Percentiles rank a stretch among this genome's conserved stretches.
These are phyloP conservation scores for Beauveria sp. DNA, from an alignment of 2,329 filamentous ascomycete species.

Conservation along the genomic window DNA sequence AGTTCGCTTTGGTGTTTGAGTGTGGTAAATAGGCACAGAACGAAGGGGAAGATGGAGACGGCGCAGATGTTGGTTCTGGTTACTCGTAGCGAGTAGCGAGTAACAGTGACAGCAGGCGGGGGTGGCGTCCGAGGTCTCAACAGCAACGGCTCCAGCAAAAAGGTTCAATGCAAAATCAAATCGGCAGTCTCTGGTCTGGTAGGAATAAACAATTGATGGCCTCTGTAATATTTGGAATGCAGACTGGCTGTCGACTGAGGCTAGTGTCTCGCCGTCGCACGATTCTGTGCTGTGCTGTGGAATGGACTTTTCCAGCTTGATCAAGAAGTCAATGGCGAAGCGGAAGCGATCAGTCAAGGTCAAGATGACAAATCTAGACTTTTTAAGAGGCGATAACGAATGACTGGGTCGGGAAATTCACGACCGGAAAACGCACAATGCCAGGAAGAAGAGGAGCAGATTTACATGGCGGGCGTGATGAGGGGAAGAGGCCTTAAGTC, in stretches of 20 bases:
- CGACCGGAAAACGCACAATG: not conserved
- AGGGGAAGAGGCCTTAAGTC: slow-evolving; percentile 5
- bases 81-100: not conserved
- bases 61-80: not conserved
- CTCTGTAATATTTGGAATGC: not conserved
- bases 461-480: not conserved
- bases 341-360: not conserved
- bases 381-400: not conserved
- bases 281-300: not conserved
- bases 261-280: not conserved
- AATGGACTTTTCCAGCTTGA: slow-evolving; percentile 1
- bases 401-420: not conserved
- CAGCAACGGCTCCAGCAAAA: not conserved
- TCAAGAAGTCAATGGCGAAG: not conserved
- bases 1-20: not conserved
- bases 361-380: not conserved
- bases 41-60: not conserved
- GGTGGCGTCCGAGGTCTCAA: not conserved
- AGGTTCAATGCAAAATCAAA: not conserved
- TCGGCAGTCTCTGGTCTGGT: not conserved
- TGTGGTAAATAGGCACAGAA: not conserved
- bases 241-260: not conserved
- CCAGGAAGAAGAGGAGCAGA: not conserved
- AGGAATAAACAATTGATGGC: slow-evolving; percentile 1
- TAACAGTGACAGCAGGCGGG: not conserved